These are phyloP conservation scores for Lactarius tabidus DNA, from an alignment of 768 basidiomycete species.

Conservation along the genomic window DNA sequence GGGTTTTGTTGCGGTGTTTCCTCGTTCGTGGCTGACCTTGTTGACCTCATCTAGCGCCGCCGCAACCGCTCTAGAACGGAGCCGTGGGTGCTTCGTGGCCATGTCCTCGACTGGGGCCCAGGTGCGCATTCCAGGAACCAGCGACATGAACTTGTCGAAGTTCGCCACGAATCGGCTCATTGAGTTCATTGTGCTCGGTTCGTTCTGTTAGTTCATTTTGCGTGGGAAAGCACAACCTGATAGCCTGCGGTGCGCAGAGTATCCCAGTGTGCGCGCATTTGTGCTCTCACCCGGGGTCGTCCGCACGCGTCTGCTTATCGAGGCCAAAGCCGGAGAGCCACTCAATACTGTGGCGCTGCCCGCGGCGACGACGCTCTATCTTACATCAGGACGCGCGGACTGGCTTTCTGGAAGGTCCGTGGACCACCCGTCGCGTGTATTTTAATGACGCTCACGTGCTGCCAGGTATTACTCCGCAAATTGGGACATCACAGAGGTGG, in stretches of 20 bases:
- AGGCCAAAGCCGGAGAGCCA: neutral
- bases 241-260: neutral
- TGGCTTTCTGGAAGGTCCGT: conserved; percentile 20
- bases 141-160: conserved; percentile 7
- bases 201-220: too few species aligned
- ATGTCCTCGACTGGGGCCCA: neutral
- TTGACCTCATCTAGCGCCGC: neutral
- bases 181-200: conserved; percentile 15
- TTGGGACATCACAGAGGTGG: conserved; percentile 10
- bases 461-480: conserved; percentile 1
- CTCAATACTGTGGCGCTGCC: neutral
- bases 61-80: neutral
- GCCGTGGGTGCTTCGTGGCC: neutral
- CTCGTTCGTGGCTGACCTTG: neutral
- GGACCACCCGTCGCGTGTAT: too few species aligned
- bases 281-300: conserved; percentile 5
- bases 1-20: too few species aligned
- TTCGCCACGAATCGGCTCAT: conserved; percentile 10
- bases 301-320: neutral
- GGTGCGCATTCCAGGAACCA: conserved; percentile 6
- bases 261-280: conserved; percentile 10
- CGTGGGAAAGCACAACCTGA: too few species aligned
- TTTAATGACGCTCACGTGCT: too few species aligned
- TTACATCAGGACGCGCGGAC: conserved; percentile 11
- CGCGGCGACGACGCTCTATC: conserved; percentile 7